Base-by-base conservation (phyloP, 352 stramenopile genomes). In the Phytophthora podocarpi region DNA sequence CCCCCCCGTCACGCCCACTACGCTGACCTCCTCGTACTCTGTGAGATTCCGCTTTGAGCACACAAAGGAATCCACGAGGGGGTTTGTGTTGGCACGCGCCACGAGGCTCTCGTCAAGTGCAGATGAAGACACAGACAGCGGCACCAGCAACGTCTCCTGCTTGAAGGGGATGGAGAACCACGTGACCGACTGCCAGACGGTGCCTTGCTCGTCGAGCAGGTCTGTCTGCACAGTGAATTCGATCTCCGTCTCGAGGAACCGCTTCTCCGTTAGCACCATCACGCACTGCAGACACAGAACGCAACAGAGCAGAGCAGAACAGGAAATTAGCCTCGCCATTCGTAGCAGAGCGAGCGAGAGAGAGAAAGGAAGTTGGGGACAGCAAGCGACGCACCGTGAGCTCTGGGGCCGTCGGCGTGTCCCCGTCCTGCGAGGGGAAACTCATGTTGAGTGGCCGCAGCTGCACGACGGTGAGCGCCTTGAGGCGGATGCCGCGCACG, bases 181-280 rank as follows among this genome's bases (percentile, higher is more conserved):
- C 31, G 70, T 82, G 12, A 85, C 76, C 1, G 82, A 93, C 70
- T 93, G 85, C 82, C 85, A 93, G 21, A 93, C 65, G 4, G 80
- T 88, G 24, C 81, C 81, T 50, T 87, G 59, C 23, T 90, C 69
- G 53, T 91, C 82, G 40, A 91, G 79, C 15, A 93, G 42, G 32
- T 93, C 85, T 12, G 85, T 93, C 48, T 91, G 85, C 18, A 91
- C 72, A 7, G 64, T 70, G 52, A 93, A 91, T 56, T 93, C 82
- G 40, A 93, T 72, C 51, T 85, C 81, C 12, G 73, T 66, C 27
- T 88, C 72, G 16, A 90, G 68, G 36, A 91, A 89, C 5, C 76
- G 74, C 66, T 93, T 93, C 59, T 89, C 72, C 16, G 74, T 87
- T 15, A 91, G 56, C 30, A 91, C 81, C 85, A 93, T 91, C 16